Conservation (phyloP, 2,329 filamentous ascomycete genomes). For the Pestalotiopsis sp. region DNA sequence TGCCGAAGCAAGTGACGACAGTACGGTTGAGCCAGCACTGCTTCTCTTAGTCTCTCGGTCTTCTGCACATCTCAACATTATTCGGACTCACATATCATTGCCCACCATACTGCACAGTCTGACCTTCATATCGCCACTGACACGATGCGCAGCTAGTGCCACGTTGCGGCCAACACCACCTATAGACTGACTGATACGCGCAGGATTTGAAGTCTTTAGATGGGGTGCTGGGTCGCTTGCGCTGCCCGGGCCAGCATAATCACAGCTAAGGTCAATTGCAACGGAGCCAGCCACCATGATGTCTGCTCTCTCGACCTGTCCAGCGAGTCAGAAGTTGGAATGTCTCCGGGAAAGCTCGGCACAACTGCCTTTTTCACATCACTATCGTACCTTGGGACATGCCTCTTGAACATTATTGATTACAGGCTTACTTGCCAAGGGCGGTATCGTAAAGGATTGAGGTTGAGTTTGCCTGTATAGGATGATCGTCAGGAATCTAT, state of each 20-base stretch:
- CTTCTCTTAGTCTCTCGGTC: constrained; percentile 14
- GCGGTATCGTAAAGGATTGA: background rate
- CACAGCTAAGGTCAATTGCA: constrained; percentile 85
- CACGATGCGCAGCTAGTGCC: constrained; percentile 76
- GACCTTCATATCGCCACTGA: constrained; percentile 62
- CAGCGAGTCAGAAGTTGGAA: background rate
- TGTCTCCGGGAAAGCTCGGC: too few species aligned
- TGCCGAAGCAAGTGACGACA: constrained; percentile 64
- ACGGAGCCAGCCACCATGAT: constrained; percentile 91
- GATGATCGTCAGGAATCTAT: constrained; percentile 1
- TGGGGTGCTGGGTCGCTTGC: constrained; percentile 43
- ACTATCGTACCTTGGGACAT: background rate
- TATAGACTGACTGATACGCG: constrained; percentile 77
- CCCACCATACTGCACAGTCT: constrained; percentile 80
- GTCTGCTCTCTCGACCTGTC: constrained; percentile 45
- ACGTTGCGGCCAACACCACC: constrained; percentile 95
- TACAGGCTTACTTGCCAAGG: background rate
- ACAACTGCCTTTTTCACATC: too few species aligned
- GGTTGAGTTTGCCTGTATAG: background rate
- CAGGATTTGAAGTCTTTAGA: constrained; percentile 83
- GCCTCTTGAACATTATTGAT: background rate
- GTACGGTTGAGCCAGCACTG: constrained; percentile 73
- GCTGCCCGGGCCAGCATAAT: constrained; percentile 54
- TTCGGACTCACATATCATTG: constrained; percentile 65
- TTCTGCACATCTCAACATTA: background rate